Conservation (phyloP, 164 flowering plant genomes). For the Litsea cubeba region DNA sequence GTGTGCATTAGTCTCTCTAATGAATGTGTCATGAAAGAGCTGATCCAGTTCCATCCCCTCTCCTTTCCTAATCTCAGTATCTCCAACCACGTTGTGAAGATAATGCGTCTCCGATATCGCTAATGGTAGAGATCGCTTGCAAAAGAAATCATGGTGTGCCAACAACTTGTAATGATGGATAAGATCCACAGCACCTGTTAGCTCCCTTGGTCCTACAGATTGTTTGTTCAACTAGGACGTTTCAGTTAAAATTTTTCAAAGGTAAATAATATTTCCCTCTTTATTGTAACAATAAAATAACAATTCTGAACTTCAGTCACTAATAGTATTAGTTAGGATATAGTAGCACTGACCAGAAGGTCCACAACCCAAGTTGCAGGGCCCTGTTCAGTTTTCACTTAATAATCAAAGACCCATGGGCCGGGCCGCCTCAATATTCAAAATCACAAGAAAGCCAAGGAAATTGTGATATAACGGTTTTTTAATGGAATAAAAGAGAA, state of each 20-base stretch:
- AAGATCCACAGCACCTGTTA: slow-evolving; percentile 85
- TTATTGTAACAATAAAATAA: not conserved
- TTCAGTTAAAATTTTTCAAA: not conserved
- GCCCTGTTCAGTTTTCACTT: not conserved
- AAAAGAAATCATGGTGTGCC: slow-evolving; percentile 75
- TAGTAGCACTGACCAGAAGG: not conserved
- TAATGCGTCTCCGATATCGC: slow-evolving; percentile 81
- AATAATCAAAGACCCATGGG: not conserved
- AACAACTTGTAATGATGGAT: slow-evolving; percentile 66
- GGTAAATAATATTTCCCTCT: not conserved
- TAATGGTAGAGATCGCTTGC: slow-evolving; percentile 71
- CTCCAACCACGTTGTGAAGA: slow-evolving; percentile 85
- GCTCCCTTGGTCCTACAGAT: slow-evolving; percentile 67
- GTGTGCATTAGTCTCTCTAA: slow-evolving; percentile 40
- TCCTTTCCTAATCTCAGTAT: slow-evolving; percentile 83
- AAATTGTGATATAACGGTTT: too few relatives aligned
- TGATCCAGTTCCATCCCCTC: slow-evolving; percentile 91
- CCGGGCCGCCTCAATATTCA: too few relatives aligned
- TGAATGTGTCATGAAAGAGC: slow-evolving; percentile 44
- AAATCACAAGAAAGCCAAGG: too few relatives aligned
- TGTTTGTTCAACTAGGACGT: not conserved
- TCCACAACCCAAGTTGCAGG: not conserved
- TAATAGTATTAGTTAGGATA: not conserved
- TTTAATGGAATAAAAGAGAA: too few relatives aligned
- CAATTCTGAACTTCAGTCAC: not conserved